Percentiles rank a stretch among this genome's conserved stretches.
Conservation (phyloP, 1,284 basidiomycete genomes). For the Abortiporus biennis region DNA sequence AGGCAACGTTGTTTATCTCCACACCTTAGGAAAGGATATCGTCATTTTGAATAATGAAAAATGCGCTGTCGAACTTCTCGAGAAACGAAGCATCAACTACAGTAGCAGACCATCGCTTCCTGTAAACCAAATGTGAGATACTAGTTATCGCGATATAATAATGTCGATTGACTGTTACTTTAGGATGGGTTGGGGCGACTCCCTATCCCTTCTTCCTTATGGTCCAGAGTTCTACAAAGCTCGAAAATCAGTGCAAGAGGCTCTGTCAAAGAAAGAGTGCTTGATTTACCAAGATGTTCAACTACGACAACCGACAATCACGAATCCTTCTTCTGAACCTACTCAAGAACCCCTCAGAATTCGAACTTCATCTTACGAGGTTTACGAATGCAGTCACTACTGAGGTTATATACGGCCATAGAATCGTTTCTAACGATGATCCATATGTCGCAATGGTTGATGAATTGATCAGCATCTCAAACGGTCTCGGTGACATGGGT, state of each 20-base stretch:
- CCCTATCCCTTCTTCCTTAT: slow-evolving; percentile 38
- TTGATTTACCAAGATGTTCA: slow-evolving; percentile 1
- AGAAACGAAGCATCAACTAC: slow-evolving; percentile 6
- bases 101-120: slow-evolving; percentile 8
- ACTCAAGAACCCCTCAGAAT: background rate
- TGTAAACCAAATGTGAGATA: slow-evolving; percentile 5
- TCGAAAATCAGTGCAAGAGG: slow-evolving; percentile 5
- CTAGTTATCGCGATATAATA: background rate
- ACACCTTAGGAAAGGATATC: slow-evolving; percentile 8
- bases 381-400: slow-evolving; percentile 16
- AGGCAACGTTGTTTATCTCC: slow-evolving; percentile 14
- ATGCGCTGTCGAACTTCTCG: slow-evolving; percentile 4
- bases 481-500: slow-evolving; percentile 13
- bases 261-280: background rate
- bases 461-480: slow-evolving; percentile 13
- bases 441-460: slow-evolving; percentile 17
- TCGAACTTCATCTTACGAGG: slow-evolving; percentile 7
- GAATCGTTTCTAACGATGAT: slow-evolving; percentile 16
- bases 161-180: background rate
- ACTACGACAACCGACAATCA: slow-evolving; percentile 4
- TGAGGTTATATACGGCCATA: slow-evolving; percentile 21
- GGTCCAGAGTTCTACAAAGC: slow-evolving; percentile 4
- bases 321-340: slow-evolving; percentile 4
- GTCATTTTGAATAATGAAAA: slow-evolving; percentile 12
- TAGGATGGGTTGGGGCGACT: slow-evolving; percentile 50